Conservation (phyloP, 495 filamentous ascomycete genomes). For the Sphaerosporella brunnea region DNA sequence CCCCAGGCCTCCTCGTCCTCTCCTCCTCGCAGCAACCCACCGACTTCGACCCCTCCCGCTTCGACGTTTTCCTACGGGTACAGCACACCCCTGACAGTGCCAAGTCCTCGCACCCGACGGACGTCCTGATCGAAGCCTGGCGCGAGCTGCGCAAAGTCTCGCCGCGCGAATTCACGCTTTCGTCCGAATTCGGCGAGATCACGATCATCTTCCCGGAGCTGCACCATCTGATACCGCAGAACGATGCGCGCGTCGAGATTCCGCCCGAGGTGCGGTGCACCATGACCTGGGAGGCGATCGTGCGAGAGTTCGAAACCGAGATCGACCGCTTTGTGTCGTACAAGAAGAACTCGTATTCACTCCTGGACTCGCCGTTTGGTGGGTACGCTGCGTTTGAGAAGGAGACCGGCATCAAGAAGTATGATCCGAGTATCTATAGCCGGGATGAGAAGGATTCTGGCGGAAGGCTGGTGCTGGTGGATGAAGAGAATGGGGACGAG, state of each 20-base stretch:
- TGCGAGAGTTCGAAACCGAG: constrained; percentile 17
- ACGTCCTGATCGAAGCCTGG: constrained; percentile 11
- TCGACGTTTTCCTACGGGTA: constrained; percentile 15
- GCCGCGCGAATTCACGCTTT: constrained; percentile 13
- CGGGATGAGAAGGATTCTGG: constrained; percentile 12
- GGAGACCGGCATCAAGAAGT: not conserved
- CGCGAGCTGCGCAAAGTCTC: constrained; percentile 14
- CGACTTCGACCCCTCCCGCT: constrained; percentile 8
- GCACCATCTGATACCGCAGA: constrained; percentile 11
- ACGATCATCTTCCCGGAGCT: constrained; percentile 16
- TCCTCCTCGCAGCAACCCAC: not conserved
- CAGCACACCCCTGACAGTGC: constrained; percentile 10
- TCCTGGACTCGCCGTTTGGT: not conserved
- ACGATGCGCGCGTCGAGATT: constrained; percentile 12
- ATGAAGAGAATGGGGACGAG: constrained; percentile 89
- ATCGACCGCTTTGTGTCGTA: constrained; percentile 16
- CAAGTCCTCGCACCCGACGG: constrained; percentile 1
- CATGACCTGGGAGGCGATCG: constrained; percentile 17
- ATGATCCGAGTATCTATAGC: constrained; percentile 5
- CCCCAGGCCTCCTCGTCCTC: constrained; percentile 14
- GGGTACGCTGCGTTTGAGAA: not conserved
- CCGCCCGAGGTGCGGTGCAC: constrained; percentile 3
- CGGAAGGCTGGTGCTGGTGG: constrained; percentile 59
- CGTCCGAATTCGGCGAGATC: constrained; percentile 10
- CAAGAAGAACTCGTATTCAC: constrained; percentile 5